Percentiles rank a stretch among this genome's conserved stretches.
phyloP scores from a whole-genome alignment of 2,329 filamentous ascomycete species.

The Diaporthe capsici region DNA sequence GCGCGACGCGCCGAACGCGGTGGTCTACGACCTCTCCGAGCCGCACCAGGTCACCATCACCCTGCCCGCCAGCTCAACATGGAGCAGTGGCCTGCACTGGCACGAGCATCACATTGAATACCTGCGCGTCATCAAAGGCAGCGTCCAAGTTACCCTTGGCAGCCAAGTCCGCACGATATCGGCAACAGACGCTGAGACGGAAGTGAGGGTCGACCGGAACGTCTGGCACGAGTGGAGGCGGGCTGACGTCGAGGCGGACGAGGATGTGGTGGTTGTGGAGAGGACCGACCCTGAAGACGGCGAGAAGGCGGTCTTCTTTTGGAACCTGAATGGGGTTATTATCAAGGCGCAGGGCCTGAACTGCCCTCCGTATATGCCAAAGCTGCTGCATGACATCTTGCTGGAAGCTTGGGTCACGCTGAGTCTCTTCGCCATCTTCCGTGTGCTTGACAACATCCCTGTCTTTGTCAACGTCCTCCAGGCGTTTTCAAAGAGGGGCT shows the following conservation, averaged over 20 bases:
- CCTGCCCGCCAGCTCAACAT: constrained; percentile 58
- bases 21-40: constrained; percentile 52
- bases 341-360: constrained; percentile 45
- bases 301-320: constrained; percentile 63
- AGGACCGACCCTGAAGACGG: constrained; percentile 62
- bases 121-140: constrained; percentile 57
- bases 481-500: constrained; percentile 44
- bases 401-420: constrained; percentile 49
- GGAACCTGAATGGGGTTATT: constrained; percentile 62
- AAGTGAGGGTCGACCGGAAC: constrained; percentile 54
- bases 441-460: constrained; percentile 49
- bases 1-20: constrained; percentile 36
- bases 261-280: constrained; percentile 60
- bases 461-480: constrained; percentile 48
- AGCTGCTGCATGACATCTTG: constrained; percentile 41
- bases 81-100: constrained; percentile 65
- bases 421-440: constrained; percentile 50
- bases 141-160: constrained; percentile 48
- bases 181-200: constrained; percentile 45
- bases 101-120: constrained; percentile 63
- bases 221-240: constrained; percentile 63
- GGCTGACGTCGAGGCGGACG: constrained; percentile 48
- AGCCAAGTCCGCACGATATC: constrained; percentile 41
- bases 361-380: constrained; percentile 41
- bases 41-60: constrained; percentile 57